These are phyloP conservation scores for Dendrobium chrysotoxum DNA, from an alignment of 106 monocot species.

Conservation along the genomic window DNA sequence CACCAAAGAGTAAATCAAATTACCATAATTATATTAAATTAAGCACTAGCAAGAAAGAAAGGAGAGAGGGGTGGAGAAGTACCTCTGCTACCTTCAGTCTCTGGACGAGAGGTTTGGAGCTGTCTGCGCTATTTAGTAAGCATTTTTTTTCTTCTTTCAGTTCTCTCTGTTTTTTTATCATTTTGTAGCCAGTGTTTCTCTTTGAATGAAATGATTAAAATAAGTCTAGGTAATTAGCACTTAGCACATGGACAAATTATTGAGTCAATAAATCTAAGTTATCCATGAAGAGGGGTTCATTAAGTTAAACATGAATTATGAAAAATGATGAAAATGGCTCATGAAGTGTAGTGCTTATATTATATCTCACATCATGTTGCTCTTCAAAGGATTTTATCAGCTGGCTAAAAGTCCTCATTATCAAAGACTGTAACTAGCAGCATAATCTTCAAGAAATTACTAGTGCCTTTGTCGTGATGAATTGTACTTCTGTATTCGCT, in stretches of 20 bases:
- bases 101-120: no score
- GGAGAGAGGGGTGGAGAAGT: no score
- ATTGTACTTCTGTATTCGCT: not conserved
- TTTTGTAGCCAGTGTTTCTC: not conserved
- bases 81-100: no score
- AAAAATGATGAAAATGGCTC: not conserved
- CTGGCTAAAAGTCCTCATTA: not conserved
- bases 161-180: no score
- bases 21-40: no score
- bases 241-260: not conserved
- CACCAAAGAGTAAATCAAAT: no score
- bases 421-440: not conserved
- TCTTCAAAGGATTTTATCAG: not conserved
- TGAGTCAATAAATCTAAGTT: not conserved
- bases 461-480: not conserved
- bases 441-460: not conserved
- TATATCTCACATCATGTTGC: not conserved
- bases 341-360: not conserved
- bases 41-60: no score
- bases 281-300: not conserved
- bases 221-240: no score
- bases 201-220: not conserved
- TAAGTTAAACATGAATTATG: not conserved
- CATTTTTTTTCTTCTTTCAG: no score
- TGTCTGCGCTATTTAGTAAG: no score